Evolutionary conservation across 73 alveolate species (phyloP).

Genomic region (Durusdinium trenchii): DNA sequence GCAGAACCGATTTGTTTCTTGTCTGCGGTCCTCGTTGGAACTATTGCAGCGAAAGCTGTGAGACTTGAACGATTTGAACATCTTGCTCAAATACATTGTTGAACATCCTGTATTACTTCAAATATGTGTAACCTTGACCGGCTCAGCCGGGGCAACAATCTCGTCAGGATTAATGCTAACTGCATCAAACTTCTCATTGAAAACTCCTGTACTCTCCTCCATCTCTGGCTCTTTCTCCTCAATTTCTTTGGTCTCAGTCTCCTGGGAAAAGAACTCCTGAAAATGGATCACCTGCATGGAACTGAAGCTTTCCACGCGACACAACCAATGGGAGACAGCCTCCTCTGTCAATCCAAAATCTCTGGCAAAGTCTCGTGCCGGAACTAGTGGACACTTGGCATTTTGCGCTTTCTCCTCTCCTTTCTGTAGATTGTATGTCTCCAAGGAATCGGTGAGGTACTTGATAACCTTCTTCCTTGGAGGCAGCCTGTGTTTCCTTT

Average conservation of each 20-base stretch:
- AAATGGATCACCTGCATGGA: background rate
- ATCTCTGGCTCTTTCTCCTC: background rate
- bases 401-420: background rate
- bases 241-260: background rate
- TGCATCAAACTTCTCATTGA: no score
- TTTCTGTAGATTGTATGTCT: background rate
- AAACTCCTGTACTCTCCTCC: no score
- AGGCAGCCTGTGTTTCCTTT: constrained; percentile 4
- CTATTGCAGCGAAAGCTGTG: no score
- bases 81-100: no score
- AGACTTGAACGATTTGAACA: no score
- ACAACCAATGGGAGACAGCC: constrained; percentile 28
- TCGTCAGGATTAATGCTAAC: no score
- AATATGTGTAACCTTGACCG: no score
- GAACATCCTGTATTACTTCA: no score
- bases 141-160: no score
- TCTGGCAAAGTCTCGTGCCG: background rate
- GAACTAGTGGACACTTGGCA: background rate
- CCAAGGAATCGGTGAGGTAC: background rate
- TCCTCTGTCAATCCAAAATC: background rate
- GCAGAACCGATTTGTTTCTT: no score
- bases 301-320: background rate
- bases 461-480: background rate
- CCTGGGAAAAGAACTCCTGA: background rate
- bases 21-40: no score